These are phyloP conservation scores for Yueomyces sp. DNA, from an alignment of 1,139 yeast species.

Conservation along the genomic window DNA sequence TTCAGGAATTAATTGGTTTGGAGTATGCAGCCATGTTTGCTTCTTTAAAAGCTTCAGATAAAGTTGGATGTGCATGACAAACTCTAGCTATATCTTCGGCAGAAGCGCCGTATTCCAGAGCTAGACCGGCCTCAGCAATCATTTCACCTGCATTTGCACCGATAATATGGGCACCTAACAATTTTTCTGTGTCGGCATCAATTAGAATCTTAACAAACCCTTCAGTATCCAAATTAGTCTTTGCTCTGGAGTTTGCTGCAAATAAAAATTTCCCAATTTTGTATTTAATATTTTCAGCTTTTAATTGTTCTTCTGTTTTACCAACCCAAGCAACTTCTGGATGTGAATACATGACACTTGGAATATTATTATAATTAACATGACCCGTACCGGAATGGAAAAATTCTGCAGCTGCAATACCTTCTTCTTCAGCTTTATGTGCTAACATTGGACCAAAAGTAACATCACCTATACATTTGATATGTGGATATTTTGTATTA, in stretches of 20 bases:
- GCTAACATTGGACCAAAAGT: constrained; percentile 99
- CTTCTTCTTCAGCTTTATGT: constrained; percentile 99
- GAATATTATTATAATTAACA: constrained; percentile 95
- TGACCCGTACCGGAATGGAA: constrained; percentile 92
- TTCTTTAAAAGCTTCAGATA: constrained; percentile 96
- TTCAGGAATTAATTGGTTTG: constrained; percentile 74
- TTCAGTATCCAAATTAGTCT: constrained; percentile 93
- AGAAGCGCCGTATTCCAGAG: constrained; percentile 96
- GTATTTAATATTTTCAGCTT: constrained; percentile 85
- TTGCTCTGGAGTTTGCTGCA: constrained; percentile 98
- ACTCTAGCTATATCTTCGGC: constrained; percentile 96
- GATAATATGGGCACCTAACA: constrained; percentile 91
- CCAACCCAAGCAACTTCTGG: constrained; percentile 99
- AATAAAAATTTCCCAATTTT: constrained; percentile 97
- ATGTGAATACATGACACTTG: constrained; percentile 97
- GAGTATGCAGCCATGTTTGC: constrained; percentile 90
- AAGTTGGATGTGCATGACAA: constrained; percentile 98
- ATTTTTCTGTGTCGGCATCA: constrained; percentile 94
- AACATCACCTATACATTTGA: constrained; percentile 95
- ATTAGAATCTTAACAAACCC: constrained; percentile 94
- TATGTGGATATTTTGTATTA: constrained; percentile 85
- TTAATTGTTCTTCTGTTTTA: constrained; percentile 87
- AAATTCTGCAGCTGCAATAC: constrained; percentile 95
- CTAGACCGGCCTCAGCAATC: constrained; percentile 98
- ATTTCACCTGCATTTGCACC: constrained; percentile 99